A percentile compares a stretch with the other conserved stretches of the same genome.
Conservation (phyloP, 305 asterid genomes). For the Rubia tinctorum region DNA sequence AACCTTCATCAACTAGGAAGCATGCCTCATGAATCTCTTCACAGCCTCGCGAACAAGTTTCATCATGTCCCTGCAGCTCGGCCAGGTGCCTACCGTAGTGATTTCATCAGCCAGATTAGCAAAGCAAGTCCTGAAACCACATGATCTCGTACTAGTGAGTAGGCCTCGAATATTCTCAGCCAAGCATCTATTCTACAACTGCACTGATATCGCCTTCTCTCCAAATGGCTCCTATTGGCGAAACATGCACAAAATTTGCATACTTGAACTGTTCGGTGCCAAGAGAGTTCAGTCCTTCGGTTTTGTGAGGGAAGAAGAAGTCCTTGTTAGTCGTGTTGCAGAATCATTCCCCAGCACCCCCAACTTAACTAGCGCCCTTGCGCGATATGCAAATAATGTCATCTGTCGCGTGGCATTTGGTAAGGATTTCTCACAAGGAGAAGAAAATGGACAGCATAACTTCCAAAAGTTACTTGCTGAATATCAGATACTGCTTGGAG, state of each 20-base stretch:
- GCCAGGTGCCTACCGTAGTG: background rate
- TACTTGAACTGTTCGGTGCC: slow-evolving; percentile 36
- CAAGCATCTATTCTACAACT: background rate
- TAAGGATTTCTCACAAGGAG: slow-evolving; percentile 39
- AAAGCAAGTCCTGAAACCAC: background rate
- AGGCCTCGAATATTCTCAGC: background rate
- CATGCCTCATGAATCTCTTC: background rate
- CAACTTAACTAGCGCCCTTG: slow-evolving; percentile 33
- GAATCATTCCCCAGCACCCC: slow-evolving; percentile 26
- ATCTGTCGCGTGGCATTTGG: slow-evolving; percentile 51
- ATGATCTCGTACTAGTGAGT: background rate
- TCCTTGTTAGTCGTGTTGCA: slow-evolving; percentile 30
- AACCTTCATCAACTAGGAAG: background rate
- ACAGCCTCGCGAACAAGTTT: background rate
- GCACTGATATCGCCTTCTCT: background rate
- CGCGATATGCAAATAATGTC: slow-evolving; percentile 43
- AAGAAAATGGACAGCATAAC: slow-evolving; percentile 40
- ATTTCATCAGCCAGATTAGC: background rate
- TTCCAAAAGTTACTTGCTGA: slow-evolving; percentile 51
- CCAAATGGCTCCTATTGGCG: slow-evolving; percentile 38
- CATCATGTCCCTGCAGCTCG: background rate
- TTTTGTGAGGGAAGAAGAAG: slow-evolving; percentile 46
- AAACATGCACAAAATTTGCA: slow-evolving; percentile 39
- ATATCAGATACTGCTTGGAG: slow-evolving; percentile 50
- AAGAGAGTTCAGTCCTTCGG: slow-evolving; percentile 44